Conservation (phyloP, 306 rosid species). For the Inga oerstediana region DNA sequence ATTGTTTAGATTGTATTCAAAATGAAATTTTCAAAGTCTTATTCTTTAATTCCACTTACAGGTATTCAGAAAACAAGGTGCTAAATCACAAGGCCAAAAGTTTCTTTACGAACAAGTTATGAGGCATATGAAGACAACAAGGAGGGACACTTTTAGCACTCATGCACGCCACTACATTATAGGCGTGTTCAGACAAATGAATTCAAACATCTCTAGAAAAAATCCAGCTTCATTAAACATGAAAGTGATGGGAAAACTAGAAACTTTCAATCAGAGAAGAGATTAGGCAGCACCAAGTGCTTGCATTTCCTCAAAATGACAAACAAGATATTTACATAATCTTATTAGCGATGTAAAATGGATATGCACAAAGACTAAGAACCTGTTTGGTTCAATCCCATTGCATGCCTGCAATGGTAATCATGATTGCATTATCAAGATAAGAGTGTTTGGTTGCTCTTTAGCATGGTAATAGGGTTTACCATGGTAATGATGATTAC, state of each 20-base stretch:
- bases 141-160: background rate
- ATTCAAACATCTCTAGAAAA: background rate
- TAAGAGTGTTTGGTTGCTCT: no score
- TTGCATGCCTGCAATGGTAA: no score
- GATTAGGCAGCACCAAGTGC: constrained; percentile 8
- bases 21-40: no score
- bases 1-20: no score
- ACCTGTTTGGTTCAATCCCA: no score
- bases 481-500: no score
- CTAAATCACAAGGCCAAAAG: no score
- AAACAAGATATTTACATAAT: constrained; percentile 23
- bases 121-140: background rate
- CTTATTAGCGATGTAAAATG: background rate
- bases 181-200: background rate
- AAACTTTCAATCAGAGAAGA: background rate
- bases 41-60: no score
- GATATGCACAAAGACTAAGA: background rate
- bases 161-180: background rate
- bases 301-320: background rate
- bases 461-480: no score
- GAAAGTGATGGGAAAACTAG: background rate
- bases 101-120: no score
- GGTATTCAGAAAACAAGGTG: no score
- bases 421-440: no score
- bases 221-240: background rate